Conservation (phyloP, 1,284 basidiomycete species). For the Megacollybia platyphylla region DNA sequence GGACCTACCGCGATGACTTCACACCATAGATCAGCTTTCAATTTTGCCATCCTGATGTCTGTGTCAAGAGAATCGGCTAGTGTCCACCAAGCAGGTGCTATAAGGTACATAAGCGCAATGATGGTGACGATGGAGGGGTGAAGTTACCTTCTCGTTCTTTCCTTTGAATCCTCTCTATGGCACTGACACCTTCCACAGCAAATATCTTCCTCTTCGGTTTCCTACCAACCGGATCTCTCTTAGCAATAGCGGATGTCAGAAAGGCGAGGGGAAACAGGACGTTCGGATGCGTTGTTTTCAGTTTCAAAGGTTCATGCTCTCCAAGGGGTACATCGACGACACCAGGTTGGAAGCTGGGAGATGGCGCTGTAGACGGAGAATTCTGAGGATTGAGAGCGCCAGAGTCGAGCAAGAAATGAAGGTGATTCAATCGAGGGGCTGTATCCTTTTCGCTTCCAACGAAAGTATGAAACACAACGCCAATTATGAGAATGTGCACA, state of each 20-base stretch:
- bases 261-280: conserved; percentile 50
- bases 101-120: conserved; percentile 1
- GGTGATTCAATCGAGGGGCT: conserved; percentile 31
- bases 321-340: conserved; percentile 7
- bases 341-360: conserved; percentile 3
- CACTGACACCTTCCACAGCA: conserved; percentile 44
- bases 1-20: conserved; percentile 47
- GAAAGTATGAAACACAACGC: conserved; percentile 47
- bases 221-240: conserved; percentile 58
- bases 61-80: conserved; percentile 34
- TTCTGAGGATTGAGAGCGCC: conserved; percentile 34
- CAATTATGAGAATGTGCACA: conserved; percentile 41
- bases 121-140: not conserved
- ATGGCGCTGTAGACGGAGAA: not conserved
- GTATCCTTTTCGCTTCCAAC: conserved; percentile 30
- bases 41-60: conserved; percentile 36
- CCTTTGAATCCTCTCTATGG: conserved; percentile 28
- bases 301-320: conserved; percentile 27
- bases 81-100: conserved; percentile 38
- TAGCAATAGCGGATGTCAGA: conserved; percentile 49
- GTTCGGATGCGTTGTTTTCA: conserved; percentile 57
- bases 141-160: conserved; percentile 10
- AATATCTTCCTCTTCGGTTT: conserved; percentile 62
- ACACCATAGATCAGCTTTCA: conserved; percentile 58
- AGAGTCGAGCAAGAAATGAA: conserved; percentile 52